Base-by-base conservation (phyloP, 768 basidiomycete species). In the Sistotremastrum suecicum region DNA sequence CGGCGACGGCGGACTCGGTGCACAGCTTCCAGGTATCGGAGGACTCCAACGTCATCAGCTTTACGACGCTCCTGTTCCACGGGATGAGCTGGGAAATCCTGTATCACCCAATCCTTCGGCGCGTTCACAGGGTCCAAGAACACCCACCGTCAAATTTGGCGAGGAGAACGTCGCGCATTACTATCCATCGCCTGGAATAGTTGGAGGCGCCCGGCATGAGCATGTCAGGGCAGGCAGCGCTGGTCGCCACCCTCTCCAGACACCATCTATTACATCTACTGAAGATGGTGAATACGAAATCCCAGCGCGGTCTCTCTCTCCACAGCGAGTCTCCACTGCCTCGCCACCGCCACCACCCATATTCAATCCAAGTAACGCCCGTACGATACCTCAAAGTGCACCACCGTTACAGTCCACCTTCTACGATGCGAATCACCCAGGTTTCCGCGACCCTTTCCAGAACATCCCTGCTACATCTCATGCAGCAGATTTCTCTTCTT, bases 31-130 rank as follows among this genome's bases (percentile, higher is more conserved):
- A 34, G 36, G 46, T 51, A 47, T 75, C 45, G 60, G 64, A 5
- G 76, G 77, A 34, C 56, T 92, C 53, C 72, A 76, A 51, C 70
- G 91, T 20, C 89, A 88, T 56, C 82, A 91, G 53, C 69, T 97
- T 5, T 91, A 88, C 57, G 92, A 97, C 58, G 75, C 81, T 7
- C 92, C 92, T 3, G 74, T 95, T 56, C 82, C 84, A 36, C 45
- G 56, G 30, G 64, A 70, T 49, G 57, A 61, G 32, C 61, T 64
- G 31, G 71, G 75, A 29, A 62, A 65, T 3, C 63, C 65, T 7
- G 64, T 67, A 10, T 50, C 64, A 43, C 48, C 50, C 20, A 62
- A 51, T 55, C 60, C 43, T 41, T 63, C 56, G 50, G 64, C 56
- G 48, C 59, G 59, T 35, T 68, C 66, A 28, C 58, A 61, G 59